A percentile compares a stretch with the other conserved stretches of the same genome.
Evolutionary conservation across 2,329 filamentous ascomycete genomes (phyloP).

Genomic region (Cercospora brassicicola): DNA sequence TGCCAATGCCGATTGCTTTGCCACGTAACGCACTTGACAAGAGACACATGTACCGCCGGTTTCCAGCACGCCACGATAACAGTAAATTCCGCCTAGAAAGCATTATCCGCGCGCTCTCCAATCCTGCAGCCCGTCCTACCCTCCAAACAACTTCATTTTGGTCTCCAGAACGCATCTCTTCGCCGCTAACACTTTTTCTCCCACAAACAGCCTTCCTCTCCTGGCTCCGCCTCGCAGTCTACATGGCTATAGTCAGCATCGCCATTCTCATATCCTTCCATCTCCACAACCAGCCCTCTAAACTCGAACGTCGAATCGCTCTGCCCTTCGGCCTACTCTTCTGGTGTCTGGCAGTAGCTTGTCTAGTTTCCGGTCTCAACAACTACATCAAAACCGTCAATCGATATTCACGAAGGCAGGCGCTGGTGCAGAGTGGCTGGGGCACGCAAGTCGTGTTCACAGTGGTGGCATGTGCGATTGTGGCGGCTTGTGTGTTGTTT

Average conservation of each 20-base stretch:
- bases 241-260: conserved; percentile 85
- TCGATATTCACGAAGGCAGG: conserved; percentile 73
- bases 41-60: too few relatives aligned
- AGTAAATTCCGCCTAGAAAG: background rate
- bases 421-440: conserved; percentile 90
- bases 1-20: background rate
- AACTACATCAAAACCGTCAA: conserved; percentile 86
- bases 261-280: conserved; percentile 95
- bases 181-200: background rate
- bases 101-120: background rate
- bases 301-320: conserved; percentile 72
- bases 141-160: background rate
- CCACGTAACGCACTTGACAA: background rate
- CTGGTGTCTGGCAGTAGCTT: conserved; percentile 78
- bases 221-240: conserved; percentile 83
- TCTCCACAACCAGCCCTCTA: conserved; percentile 69
- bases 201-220: conserved; percentile 66
- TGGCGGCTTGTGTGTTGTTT: conserved; percentile 65
- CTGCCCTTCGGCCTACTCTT: conserved; percentile 84
- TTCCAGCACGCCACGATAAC: background rate
- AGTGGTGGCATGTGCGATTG: conserved; percentile 61
- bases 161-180: background rate
- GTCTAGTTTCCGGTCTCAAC: conserved; percentile 71
- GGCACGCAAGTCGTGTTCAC: conserved; percentile 80
- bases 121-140: background rate